Conservation (phyloP, 2,329 filamentous ascomycete genomes). For the Colletotrichum somersetense region DNA sequence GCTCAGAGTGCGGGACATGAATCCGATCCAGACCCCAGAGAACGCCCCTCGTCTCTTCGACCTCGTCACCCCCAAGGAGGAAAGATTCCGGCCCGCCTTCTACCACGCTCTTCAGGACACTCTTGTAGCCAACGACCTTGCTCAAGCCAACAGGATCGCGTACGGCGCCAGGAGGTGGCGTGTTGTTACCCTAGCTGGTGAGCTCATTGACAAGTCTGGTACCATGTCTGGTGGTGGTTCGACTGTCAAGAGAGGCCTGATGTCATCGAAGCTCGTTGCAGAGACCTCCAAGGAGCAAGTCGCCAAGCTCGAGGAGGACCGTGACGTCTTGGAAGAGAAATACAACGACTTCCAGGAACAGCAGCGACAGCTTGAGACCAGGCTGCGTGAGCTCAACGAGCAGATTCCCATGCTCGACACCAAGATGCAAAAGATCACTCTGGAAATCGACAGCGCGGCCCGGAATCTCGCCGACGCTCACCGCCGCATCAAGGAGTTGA, state of each 20-base stretch:
- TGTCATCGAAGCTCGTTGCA: slow-evolving; percentile 95
- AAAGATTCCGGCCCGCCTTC: slow-evolving; percentile 89
- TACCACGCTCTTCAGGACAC: slow-evolving; percentile 97
- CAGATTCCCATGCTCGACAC: slow-evolving; percentile 89
- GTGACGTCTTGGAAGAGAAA: slow-evolving; percentile 85
- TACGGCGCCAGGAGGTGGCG: slow-evolving; percentile 95
- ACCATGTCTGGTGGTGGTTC: slow-evolving; percentile 98
- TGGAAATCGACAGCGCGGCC: slow-evolving; percentile 89
- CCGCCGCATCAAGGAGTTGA: slow-evolving; percentile 86
- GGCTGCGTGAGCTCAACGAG: slow-evolving; percentile 78
- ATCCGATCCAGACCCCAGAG: slow-evolving; percentile 87
- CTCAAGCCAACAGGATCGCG: slow-evolving; percentile 97
- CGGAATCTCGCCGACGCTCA: slow-evolving; percentile 87
- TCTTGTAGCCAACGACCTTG: slow-evolving; percentile 89
- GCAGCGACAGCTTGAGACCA: slow-evolving; percentile 82
- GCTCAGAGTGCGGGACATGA: slow-evolving; percentile 81
- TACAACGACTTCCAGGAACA: slow-evolving; percentile 89
- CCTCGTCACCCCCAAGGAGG: slow-evolving; percentile 88
- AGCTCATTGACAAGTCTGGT: slow-evolving; percentile 97
- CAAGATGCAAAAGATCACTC: slow-evolving; percentile 87
- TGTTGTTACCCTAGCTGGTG: slow-evolving; percentile 94
- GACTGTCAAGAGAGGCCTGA: slow-evolving; percentile 89
- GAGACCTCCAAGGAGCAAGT: slow-evolving; percentile 92
- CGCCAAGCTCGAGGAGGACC: slow-evolving; percentile 84
- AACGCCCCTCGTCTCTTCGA: slow-evolving; percentile 94